phyloP scores from a whole-genome alignment of 164 flowering plant genomes.

The Vitis labrusca region DNA sequence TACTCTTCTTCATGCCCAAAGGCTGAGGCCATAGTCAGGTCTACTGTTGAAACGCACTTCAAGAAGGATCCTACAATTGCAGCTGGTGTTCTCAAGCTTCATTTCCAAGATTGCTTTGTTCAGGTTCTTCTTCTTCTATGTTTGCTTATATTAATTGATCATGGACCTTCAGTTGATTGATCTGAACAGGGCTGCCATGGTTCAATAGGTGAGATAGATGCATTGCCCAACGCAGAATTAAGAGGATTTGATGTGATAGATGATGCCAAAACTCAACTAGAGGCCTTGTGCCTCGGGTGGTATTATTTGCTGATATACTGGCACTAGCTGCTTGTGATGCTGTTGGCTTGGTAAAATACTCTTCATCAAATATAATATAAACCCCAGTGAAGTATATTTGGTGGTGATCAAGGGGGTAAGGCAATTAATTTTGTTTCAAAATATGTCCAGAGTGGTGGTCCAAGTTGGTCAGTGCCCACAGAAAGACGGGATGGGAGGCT shows the following conservation, averaged over 20 bases:
- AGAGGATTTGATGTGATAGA: conserved; percentile 72
- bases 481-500: conserved; percentile 73
- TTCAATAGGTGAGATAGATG: conserved; percentile 60
- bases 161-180: neutral
- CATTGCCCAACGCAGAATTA: conserved; percentile 50
- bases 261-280: conserved; percentile 65
- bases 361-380: too few relatives aligned
- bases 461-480: conserved; percentile 67
- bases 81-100: conserved; percentile 63
- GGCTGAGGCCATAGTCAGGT: conserved; percentile 55
- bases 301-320: conserved; percentile 73
- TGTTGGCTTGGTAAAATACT: conserved; percentile 49
- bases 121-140: conserved; percentile 29
- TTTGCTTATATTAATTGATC: neutral
- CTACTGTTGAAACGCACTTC: conserved; percentile 48
- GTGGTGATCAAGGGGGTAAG: too few relatives aligned
- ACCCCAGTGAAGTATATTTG: too few relatives aligned
- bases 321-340: conserved; percentile 77
- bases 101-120: conserved; percentile 79
- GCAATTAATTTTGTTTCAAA: too few relatives aligned
- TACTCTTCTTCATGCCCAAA: conserved; percentile 57
- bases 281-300: conserved; percentile 63
- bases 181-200: conserved; percentile 69
- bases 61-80: conserved; percentile 55
- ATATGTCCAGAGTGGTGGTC: conserved; percentile 49